Evolutionary conservation across 352 stramenopile genomes (phyloP).

Genomic region (Saprolegnia diclina): DNA sequence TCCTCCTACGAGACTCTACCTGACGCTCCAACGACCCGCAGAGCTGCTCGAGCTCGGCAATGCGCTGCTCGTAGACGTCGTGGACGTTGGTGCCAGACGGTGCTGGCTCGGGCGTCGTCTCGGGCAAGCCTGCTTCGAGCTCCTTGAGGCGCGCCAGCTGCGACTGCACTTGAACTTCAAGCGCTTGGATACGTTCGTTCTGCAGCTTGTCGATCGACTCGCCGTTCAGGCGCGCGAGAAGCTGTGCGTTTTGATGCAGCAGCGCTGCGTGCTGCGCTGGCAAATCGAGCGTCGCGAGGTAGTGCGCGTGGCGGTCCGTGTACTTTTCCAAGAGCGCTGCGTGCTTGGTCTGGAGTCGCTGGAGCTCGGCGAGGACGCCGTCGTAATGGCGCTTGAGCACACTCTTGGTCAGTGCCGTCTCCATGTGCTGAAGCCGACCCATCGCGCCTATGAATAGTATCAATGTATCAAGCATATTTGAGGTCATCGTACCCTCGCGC

Average conservation of each 20-base stretch:
- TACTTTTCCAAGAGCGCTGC: constrained; percentile 39
- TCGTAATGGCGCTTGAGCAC: constrained; percentile 47
- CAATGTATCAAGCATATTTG: neutral
- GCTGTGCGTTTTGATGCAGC: constrained; percentile 46
- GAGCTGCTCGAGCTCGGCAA: constrained; percentile 67
- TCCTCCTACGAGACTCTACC: neutral
- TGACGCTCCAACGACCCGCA: constrained; percentile 61
- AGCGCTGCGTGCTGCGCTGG: constrained; percentile 39
- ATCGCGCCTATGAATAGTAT: constrained; percentile 40
- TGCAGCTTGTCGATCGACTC: constrained; percentile 1
- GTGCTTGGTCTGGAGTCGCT: constrained; percentile 39
- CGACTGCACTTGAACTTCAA: constrained; percentile 44
- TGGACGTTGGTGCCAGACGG: neutral
- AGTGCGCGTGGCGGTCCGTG: constrained; percentile 43
- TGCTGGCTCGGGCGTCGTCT: neutral
- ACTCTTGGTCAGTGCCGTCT: constrained; percentile 54
- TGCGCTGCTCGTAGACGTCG: constrained; percentile 34
- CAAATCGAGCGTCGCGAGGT: constrained; percentile 44
- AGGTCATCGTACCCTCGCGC: constrained; percentile 38
- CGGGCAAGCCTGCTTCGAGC: constrained; percentile 36
- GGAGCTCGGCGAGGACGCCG: constrained; percentile 35
- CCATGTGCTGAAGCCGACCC: constrained; percentile 55
- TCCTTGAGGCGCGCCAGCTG: constrained; percentile 42
- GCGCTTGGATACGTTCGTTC: constrained; percentile 37
- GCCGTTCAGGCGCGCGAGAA: constrained; percentile 35